Conservation (phyloP, 345 rosid genomes). For the Eucalyptus shirleyi region DNA sequence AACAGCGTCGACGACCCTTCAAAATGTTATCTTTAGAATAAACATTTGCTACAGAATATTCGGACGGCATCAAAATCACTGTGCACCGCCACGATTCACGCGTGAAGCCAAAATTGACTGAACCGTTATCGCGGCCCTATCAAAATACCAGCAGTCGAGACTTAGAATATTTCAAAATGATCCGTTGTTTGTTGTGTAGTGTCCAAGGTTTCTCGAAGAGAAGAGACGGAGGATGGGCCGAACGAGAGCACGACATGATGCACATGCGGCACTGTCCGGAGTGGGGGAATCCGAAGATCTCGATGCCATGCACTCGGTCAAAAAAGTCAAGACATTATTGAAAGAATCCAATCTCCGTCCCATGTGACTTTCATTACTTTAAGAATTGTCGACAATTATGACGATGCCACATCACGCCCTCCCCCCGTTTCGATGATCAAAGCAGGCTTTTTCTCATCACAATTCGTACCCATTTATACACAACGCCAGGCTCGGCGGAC, state of each 20-base stretch:
- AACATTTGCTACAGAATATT: neutral
- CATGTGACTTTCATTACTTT: neutral
- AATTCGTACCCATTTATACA: neutral
- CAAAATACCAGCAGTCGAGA: neutral
- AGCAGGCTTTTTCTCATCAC: neutral
- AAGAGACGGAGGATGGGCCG: neutral
- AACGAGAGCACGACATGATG: neutral
- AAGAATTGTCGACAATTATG: neutral
- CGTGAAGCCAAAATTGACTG: neutral
- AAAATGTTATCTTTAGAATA: neutral
- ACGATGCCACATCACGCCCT: neutral
- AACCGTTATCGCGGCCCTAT: neutral
- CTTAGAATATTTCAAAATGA: neutral
- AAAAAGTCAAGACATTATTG: neutral
- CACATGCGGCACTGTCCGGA: neutral
- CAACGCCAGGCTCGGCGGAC: neutral
- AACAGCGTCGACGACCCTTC: no score
- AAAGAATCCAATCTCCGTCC: neutral
- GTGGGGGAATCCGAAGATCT: neutral
- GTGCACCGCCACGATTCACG: neutral
- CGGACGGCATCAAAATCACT: neutral
- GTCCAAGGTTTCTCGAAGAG: neutral
- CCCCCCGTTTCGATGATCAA: neutral
- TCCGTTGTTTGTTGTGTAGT: neutral
- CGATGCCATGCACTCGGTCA: neutral